phyloP scores from a whole-genome alignment of 139 green algal species.

The Closterium sp. region DNA sequence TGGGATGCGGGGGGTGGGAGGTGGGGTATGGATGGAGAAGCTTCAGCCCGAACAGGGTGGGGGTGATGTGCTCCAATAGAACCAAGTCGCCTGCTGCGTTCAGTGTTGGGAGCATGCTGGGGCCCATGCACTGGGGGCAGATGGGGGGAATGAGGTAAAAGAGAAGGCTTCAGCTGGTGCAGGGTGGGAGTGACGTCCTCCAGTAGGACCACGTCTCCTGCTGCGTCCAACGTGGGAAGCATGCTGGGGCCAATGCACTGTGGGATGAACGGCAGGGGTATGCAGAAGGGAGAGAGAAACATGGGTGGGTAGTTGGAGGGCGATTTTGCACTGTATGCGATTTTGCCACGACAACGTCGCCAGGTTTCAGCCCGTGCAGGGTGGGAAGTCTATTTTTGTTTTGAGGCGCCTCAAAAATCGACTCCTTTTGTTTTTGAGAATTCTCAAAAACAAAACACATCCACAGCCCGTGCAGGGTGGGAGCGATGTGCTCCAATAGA shows the following conservation, averaged over 20 bases:
- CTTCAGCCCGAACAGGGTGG: background rate
- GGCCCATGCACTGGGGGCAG: background rate
- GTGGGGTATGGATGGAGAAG: background rate
- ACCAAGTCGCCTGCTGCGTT: slow-evolving; percentile 72
- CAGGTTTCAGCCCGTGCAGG: too few species aligned
- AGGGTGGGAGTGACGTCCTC: slow-evolving; percentile 59
- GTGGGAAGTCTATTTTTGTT: too few species aligned
- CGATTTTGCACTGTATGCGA: too few species aligned
- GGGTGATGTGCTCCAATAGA: slow-evolving; percentile 62
- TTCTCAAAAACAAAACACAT: background rate
- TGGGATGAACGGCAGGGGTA: background rate
- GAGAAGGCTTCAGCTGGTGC: background rate
- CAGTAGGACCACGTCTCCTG: slow-evolving; percentile 70
- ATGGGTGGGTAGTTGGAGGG: too few species aligned
- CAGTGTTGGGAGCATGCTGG: slow-evolving; percentile 78
- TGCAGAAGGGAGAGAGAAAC: too few species aligned
- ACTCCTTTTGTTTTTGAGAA: too few species aligned
- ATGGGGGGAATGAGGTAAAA: background rate
- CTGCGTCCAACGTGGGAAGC: slow-evolving; percentile 75
- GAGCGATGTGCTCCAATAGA: slow-evolving; percentile 64
- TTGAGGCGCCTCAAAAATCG: too few species aligned
- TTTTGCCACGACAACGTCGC: slow-evolving; percentile 62
- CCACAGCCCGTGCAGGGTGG: slow-evolving; percentile 37
- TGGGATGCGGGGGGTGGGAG: background rate
- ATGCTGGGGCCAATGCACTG: slow-evolving; percentile 77